Conservation (phyloP, 2,329 filamentous ascomycete genomes). For the Neopestalotiopsis clavispora region DNA sequence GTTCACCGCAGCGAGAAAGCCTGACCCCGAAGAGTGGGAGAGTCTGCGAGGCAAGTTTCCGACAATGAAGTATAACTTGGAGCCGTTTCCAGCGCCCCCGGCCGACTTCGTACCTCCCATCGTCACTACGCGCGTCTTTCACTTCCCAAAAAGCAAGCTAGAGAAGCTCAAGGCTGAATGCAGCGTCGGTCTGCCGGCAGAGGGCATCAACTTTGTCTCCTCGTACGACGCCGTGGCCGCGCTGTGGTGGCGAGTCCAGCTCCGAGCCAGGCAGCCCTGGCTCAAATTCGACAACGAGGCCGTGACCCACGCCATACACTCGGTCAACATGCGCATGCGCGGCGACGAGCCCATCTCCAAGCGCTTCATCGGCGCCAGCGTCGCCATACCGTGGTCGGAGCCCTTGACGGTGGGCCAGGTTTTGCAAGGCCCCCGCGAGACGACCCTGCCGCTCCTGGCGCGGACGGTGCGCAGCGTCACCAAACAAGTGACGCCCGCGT, state of each 20-base stretch:
- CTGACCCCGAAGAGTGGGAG: not conserved
- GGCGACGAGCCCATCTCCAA: not conserved
- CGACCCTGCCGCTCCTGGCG: conserved; percentile 10
- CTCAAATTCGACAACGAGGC: not conserved
- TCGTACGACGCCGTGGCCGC: conserved; percentile 14
- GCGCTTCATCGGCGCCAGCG: not conserved
- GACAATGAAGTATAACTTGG: conserved; percentile 2
- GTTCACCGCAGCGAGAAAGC: not conserved
- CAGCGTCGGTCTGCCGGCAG: not conserved
- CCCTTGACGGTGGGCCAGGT: not conserved
- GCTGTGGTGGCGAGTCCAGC: conserved; percentile 10
- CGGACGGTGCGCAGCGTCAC: conserved; percentile 8
- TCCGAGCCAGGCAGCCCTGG: not conserved
- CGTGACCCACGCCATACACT: not conserved
- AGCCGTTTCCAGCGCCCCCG: not conserved
- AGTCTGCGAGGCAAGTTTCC: conserved; percentile 6
- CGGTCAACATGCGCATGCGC: not conserved
- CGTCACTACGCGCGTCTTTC: conserved; percentile 13
- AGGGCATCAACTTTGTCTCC: not conserved
- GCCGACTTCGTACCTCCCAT: conserved; percentile 6
- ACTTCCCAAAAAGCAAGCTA: conserved; percentile 3
- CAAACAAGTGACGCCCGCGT: not conserved
- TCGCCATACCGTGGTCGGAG: not conserved
- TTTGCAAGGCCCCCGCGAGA: not conserved
- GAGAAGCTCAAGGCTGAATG: conserved; percentile 11